Base-by-base conservation (phyloP, 371 early-diverging fungal species). In the Coemansia sp. region DNA sequence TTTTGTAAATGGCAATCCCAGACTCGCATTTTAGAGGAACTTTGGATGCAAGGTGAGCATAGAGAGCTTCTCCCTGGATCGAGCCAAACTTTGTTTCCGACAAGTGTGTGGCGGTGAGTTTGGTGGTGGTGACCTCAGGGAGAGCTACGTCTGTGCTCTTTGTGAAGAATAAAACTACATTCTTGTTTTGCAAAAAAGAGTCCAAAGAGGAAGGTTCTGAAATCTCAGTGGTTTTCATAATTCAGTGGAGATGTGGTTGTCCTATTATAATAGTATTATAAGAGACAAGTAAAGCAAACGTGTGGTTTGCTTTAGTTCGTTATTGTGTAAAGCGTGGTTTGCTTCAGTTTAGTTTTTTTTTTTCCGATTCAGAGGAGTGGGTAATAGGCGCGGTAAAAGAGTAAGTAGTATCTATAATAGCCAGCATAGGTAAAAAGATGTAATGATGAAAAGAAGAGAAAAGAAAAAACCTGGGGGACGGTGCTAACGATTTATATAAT, bases 1-100 rank as follows among this genome's bases (percentile, higher is more conserved):
- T 60, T 8, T 61, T 53, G 6, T 61, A 27, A 13, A 67, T 40
- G 3, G 55, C 31, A 0, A 53, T 47, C 3, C 61, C 67, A 10
- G 31, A 7, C 13, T 45, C 55, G 16, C 4, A 11, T 11, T 16
- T 13, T 5, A 51, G 31, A 2, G 67, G 47, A 18, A 67, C 16
- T n/a, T 16, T 42, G 5, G 29, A 22, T 2, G 31, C 8, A 1
- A 61, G 47, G 10, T 47, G 7, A 7, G 29, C 27, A 27, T 48
- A 55, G 1, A 67, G 42, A 4, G 29, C 67, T n/a, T 42, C 56
- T 22, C 61, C 60, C 13, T 55, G 18, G 3, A 61, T n/a, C 1
- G 21, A n/a, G 0, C 50, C 47, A 48, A 60, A 39, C 2, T 5
- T 6, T 3, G 61, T 47, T n/a, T 40, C 13, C 8, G 14, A 4